A percentile compares a stretch with the other conserved stretches of the same genome.
Evolutionary conservation across 208 protist genomes (phyloP).

Genomic region (Wallacemonas sp.): DNA sequence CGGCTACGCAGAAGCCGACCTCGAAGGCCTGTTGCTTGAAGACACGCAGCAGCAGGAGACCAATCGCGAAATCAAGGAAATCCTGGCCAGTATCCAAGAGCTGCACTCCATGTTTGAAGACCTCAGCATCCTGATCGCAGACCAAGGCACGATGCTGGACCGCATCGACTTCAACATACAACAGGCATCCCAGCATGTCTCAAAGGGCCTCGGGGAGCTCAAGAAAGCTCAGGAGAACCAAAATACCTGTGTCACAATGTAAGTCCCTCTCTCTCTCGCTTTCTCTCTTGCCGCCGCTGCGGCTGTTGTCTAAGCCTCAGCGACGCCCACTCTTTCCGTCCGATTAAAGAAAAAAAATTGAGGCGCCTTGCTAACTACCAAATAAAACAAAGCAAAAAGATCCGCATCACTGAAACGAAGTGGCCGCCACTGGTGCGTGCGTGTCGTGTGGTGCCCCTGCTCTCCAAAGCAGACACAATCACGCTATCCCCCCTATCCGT

Average conservation of each 20-base stretch:
- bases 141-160: conserved; percentile 92
- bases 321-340: too few species aligned
- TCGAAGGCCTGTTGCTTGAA: conserved; percentile 71
- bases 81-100: conserved; percentile 83
- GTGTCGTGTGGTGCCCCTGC: too few species aligned
- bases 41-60: conserved; percentile 58
- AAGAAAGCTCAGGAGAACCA: conserved; percentile 83
- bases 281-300: background rate
- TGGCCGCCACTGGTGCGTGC: too few species aligned
- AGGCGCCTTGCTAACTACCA: too few species aligned
- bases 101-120: conserved; percentile 87
- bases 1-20: conserved; percentile 80
- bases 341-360: too few species aligned
- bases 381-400: too few species aligned
- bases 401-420: too few species aligned
- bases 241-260: conserved; percentile 59
- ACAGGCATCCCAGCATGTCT: conserved; percentile 49
- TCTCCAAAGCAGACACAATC: too few species aligned
- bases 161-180: conserved; percentile 92
- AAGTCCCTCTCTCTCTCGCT: conserved; percentile 12
- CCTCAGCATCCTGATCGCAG: conserved; percentile 67
- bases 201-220: conserved; percentile 65
- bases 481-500: too few species aligned
- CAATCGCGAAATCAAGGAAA: conserved; percentile 75
- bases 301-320: too few species aligned